These are phyloP conservation scores for Planoprotostelium fungivorum DNA, from an alignment of 78 protist genomes.

Conservation along the genomic window DNA sequence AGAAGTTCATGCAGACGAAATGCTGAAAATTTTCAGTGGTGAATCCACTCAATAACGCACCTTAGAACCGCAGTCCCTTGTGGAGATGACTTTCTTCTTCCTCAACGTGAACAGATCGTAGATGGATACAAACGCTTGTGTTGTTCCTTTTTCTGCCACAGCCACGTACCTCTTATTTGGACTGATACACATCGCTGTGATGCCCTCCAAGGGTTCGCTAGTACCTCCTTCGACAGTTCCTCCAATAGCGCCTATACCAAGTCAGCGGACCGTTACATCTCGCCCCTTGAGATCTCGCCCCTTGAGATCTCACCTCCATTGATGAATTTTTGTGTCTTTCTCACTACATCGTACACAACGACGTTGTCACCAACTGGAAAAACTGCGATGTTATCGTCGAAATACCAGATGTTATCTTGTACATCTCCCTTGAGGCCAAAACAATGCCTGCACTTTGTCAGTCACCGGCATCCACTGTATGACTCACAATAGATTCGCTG, in stretches of 20 bases:
- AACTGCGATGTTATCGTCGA: constrained; percentile 46
- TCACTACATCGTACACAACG: constrained; percentile 26
- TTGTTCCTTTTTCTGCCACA: constrained; percentile 48
- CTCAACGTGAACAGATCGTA: constrained; percentile 42
- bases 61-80: background rate
- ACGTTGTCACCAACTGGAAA: constrained; percentile 51
- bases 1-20: constrained; percentile 22
- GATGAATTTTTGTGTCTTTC: constrained; percentile 31
- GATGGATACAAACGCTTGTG: constrained; percentile 22
- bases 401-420: constrained; percentile 21
- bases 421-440: constrained; percentile 63
- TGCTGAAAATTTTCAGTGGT: background rate
- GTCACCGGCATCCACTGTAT: background rate
- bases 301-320: constrained; percentile 18
- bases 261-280: background rate
- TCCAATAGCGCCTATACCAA: background rate
- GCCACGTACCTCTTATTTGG: constrained; percentile 60
- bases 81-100: background rate
- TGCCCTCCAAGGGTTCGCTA: constrained; percentile 8
- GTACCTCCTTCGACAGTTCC: background rate
- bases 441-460: constrained; percentile 10
- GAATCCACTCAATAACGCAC: background rate
- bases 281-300: background rate
- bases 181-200: constrained; percentile 32
- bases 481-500: background rate